Evolutionary conservation across 108 stramenopile species (phyloP), one percentile per base, ranked within the genome.

Genomic region (Skeletonema marinoi): DNA sequence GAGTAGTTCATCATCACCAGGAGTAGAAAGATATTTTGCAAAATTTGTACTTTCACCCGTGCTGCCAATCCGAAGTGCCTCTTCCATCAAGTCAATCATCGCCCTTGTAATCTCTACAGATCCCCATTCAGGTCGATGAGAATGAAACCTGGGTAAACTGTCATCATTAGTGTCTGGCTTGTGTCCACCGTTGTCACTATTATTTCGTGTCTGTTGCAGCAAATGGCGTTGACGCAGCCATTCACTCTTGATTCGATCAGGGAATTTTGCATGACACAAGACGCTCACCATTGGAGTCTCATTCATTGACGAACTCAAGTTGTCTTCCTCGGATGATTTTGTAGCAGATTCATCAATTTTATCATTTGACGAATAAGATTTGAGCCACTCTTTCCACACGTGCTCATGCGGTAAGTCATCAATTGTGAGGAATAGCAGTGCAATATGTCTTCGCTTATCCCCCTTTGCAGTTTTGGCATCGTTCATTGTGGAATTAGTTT

Each of bases 21-120:
- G 71, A 61, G 73, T 70, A 32, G 78, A 74, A 19, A 80, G 66
- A 71, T 81, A 76, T 79, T 56, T 56, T 25, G 54, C 54, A 56
- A 2, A 56, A 56, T 42, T 44, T n/a, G 21, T 41, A 36, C 64
- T 32, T n/a, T 75, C 39, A n/a, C 62, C 63, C 14, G 77, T 63
- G 46, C 91, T 68, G 46, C 91, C 94, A 71, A 93, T 87, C 11
- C 81, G 80, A 36, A 92, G 66, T 4, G 86, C 88, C 59, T 88
- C 87, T 32, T 90, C 77, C 59, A 94, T 68, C 65, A 96, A 80
- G 77, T 94, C 93, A 65, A 96, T 76, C 96, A 96, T 96, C 60
- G 92, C 93, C 66, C 88, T 71, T 16, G 96, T 95, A 54, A 95
- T 92, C 77, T 96, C 92, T n/a, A 96, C 71, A n/a, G 91, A 91